Conservation (phyloP, 495 filamentous ascomycete species). For the Beverwykella pulmonaria region DNA sequence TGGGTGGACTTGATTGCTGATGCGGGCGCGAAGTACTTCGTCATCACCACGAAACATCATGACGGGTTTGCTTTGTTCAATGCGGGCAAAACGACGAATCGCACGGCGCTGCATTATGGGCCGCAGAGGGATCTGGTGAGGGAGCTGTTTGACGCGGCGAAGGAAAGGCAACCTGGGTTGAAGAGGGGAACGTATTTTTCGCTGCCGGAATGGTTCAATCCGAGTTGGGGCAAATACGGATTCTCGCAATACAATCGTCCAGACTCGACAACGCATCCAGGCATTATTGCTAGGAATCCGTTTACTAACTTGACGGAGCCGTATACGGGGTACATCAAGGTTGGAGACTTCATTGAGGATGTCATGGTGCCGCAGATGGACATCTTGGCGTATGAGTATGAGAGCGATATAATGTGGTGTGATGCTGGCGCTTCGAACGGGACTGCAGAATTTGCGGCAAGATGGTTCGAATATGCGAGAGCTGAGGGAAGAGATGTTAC, state of each 20-base stretch:
- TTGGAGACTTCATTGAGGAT: background rate
- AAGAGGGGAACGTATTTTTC: slow-evolving; percentile 2
- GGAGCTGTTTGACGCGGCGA: background rate
- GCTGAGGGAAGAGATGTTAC: background rate
- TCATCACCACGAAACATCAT: background rate
- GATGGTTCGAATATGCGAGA: background rate
- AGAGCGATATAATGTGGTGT: background rate
- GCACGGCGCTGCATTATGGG: background rate
- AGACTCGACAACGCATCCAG: background rate
- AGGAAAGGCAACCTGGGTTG: background rate
- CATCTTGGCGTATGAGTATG: background rate
- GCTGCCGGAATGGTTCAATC: slow-evolving; percentile 2
- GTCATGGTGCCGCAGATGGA: slow-evolving; percentile 2
- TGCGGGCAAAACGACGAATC: background rate
- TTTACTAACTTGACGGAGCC: slow-evolving; percentile 1
- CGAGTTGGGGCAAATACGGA: slow-evolving; percentile 5
- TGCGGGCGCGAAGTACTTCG: slow-evolving; percentile 4
- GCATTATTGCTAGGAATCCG: slow-evolving; percentile 1
- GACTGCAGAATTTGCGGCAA: background rate
- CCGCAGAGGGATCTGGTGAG: background rate
- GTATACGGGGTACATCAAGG: background rate
- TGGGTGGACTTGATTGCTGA: slow-evolving; percentile 2
- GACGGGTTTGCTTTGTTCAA: background rate
- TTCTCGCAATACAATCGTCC: slow-evolving; percentile 4
- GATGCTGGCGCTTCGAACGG: background rate